A percentile compares a stretch with the other conserved stretches of the same genome.
These are phyloP conservation scores for Starmerella potacharoeniae DNA, from an alignment of 805 yeast species.

Conservation along the genomic window DNA sequence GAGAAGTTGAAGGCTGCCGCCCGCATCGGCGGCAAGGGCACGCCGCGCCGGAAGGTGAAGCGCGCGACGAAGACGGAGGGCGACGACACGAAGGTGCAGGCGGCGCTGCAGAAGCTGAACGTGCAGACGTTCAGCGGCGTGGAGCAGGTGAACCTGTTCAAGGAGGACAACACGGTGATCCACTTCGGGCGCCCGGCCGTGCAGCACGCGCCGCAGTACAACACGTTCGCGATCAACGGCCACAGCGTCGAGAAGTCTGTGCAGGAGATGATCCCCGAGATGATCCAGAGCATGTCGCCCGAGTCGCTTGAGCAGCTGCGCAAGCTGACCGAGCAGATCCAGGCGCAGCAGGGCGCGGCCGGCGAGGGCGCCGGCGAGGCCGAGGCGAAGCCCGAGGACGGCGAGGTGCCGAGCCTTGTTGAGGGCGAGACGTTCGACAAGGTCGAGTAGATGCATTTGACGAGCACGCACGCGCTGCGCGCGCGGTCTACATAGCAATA, in stretches of 20 bases:
- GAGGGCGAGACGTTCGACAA: slow-evolving; percentile 82
- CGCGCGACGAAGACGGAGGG: slow-evolving; percentile 48
- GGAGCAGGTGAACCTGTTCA: slow-evolving; percentile 96
- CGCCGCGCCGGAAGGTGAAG: slow-evolving; percentile 85
- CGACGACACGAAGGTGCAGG: slow-evolving; percentile 80
- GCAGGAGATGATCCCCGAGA: slow-evolving; percentile 85
- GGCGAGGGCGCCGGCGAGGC: slow-evolving; percentile 37
- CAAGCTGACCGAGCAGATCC: slow-evolving; percentile 80
- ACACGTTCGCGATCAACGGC: slow-evolving; percentile 92
- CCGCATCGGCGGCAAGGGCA: slow-evolving; percentile 62
- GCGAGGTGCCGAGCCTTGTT: slow-evolving; percentile 57
- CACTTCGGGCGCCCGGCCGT: slow-evolving; percentile 95
- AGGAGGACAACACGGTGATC: slow-evolving; percentile 88
- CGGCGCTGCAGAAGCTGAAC: slow-evolving; percentile 75
- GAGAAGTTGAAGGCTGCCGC: slow-evolving; percentile 52
- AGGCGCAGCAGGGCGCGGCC: slow-evolving; percentile 38
- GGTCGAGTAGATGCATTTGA: slow-evolving; percentile 33
- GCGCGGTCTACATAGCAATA: background rate
- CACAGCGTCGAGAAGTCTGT: slow-evolving; percentile 85
- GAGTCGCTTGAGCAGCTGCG: slow-evolving; percentile 85
- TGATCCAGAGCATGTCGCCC: slow-evolving; percentile 91
- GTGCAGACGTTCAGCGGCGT: slow-evolving; percentile 80
- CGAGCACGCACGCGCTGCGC: background rate
- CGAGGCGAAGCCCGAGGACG: slow-evolving; percentile 39
- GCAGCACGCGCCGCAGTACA: slow-evolving; percentile 80